Evolutionary conservation across 768 basidiomycete species (phyloP), one percentile per base, ranked within the genome.

Genomic region (Pleurotus citrinopileatus): DNA sequence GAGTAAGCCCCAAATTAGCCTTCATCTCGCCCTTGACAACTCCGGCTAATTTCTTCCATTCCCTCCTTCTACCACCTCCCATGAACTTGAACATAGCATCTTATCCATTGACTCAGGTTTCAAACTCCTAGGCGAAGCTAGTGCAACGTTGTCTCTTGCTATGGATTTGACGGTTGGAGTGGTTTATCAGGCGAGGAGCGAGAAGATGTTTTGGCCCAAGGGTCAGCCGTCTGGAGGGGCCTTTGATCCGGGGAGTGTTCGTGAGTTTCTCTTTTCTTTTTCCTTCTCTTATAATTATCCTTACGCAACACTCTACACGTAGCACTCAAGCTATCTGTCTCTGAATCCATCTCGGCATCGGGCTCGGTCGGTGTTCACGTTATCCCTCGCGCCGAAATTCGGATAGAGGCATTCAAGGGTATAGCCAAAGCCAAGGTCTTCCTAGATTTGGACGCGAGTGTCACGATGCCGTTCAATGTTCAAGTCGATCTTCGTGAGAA

Each of bases 41-140:
- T 15, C 38, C 7, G 15, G 26, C 55, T 32, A 62, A 55, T 0
- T 10, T 55, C 27, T 27, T 7, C 20, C 8, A 15, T 22, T 27
- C 9, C 5, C 7, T 13, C 15, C 26, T 40, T 1, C 19, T 22
- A 23, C 42, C 44, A 32, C n/a, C 15, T 37, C 37, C 9, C 10
- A 4, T 40, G 12, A 40, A 9, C 5, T 40, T 32, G 29, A 6
- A 32, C 17, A 37, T 42, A 71, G 73, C 4, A 67, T 78, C 55
- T 60, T 78, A 10, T 65, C 61, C n/a, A 42, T 78, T 29, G 76
- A 73, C 4, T 73, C 76, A 4, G 63, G 64, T 1, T 76, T 75
- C 66, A 59, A 69, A 27, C 58, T 76, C 42, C 55, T 63, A 13
- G 73, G 59, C 1, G 55, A 65, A 51, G 65, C 61, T 1, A 55